Evolutionary conservation across 495 filamentous ascomycete species (phyloP).

Genomic region (Aspergillus sclerotioniger): DNA sequence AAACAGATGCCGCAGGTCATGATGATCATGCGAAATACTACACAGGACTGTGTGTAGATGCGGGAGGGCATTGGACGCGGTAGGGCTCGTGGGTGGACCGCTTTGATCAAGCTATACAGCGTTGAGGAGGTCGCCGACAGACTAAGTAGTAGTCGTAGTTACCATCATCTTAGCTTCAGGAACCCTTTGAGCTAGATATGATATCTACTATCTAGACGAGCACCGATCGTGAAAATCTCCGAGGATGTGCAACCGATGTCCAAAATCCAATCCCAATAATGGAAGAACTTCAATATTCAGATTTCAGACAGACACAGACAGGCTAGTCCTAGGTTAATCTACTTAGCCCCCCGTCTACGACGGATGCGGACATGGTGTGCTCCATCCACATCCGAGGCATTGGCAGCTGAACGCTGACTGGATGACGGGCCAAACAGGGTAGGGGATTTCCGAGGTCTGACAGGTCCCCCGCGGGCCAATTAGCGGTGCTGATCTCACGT

Average conservation of each 20-base stretch:
- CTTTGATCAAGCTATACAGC: too few species aligned
- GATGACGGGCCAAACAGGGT: not conserved
- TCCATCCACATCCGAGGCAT: not conserved
- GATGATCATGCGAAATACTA: not conserved
- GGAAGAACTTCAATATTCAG: not conserved
- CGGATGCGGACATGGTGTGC: not conserved
- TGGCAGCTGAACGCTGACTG: not conserved
- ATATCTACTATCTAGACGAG: not conserved
- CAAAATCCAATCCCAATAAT: not conserved
- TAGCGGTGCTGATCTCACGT: not conserved
- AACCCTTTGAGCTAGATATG: too few species aligned
- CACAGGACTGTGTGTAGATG: too few species aligned
- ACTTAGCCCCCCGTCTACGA: not conserved
- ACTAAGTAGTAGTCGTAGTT: too few species aligned
- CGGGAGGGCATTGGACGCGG: too few species aligned
- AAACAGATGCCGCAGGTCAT: not conserved
- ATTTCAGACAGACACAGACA: not conserved
- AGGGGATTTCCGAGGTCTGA: slow-evolving; percentile 5
- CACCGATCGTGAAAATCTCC: not conserved
- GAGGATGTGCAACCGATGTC: too few species aligned
- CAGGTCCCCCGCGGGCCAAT: not conserved
- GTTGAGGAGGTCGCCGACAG: too few species aligned
- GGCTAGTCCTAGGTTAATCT: not conserved
- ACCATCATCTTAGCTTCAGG: too few species aligned
- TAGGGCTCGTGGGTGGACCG: too few species aligned